phyloP scores from a whole-genome alignment of 2,329 filamentous ascomycete species.

The Alternaria viburni region DNA sequence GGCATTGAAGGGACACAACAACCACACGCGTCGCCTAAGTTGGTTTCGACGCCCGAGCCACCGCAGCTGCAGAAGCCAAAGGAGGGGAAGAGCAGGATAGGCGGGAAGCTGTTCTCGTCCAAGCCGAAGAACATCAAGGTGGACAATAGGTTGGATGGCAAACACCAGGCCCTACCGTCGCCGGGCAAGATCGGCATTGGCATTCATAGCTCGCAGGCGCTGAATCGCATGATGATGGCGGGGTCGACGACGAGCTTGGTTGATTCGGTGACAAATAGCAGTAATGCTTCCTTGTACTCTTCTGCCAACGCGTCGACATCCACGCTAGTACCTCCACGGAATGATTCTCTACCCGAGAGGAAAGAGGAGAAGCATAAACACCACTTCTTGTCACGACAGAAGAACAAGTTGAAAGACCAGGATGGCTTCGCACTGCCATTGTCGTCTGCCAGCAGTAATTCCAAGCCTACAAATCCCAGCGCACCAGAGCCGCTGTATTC shows the following conservation, averaged over 20 bases:
- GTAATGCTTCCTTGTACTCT: conserved; percentile 70
- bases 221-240: conserved; percentile 68
- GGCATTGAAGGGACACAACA: conserved; percentile 35
- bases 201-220: conserved; percentile 66
- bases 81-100: conserved; percentile 73
- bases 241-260: conserved; percentile 73
- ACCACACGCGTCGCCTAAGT: conserved; percentile 44
- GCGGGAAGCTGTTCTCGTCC: conserved; percentile 71
- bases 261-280: conserved; percentile 63
- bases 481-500: conserved; percentile 80
- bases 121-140: conserved; percentile 77
- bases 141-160: conserved; percentile 65
- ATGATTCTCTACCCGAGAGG: conserved; percentile 57
- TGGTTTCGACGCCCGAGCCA: conserved; percentile 28
- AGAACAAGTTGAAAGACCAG: conserved; percentile 75
- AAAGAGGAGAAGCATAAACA: conserved; percentile 78
- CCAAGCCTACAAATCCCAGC: conserved; percentile 74
- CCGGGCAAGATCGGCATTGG: conserved; percentile 69
- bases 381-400: conserved; percentile 79
- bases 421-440: conserved; percentile 73
- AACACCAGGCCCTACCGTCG: conserved; percentile 72
- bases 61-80: conserved; percentile 68
- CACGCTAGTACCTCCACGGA: conserved; percentile 69
- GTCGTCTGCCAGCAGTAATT: conserved; percentile 79
- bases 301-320: conserved; percentile 78